Evolutionary conservation across 371 early-diverging fungal genomes (phyloP), one percentile per base, ranked within the genome.

Genomic region (Dinochytrium kinnereticum): DNA sequence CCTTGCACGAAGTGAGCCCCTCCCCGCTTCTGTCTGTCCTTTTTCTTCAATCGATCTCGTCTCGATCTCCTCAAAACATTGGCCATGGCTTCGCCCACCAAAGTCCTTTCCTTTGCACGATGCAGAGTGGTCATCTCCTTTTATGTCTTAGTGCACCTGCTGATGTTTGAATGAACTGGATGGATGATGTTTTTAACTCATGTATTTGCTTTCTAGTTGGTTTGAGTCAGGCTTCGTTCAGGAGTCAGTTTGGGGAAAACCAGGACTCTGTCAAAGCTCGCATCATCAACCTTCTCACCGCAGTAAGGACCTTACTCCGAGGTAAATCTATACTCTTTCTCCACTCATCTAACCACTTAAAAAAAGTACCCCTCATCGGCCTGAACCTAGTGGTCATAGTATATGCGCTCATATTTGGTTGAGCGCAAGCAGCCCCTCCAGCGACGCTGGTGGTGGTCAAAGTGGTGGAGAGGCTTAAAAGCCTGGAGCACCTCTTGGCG

Each of bases 231-330:
- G 28, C 64, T 28, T 82, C 78, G 85, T 91, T 81, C 76, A 86
- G 72, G 87, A 91, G 72, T 80, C 44, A 92, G 68, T 91, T 90
- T 76, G 92, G 91, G 36, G 86, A 83, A 17, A 86, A 84, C 69
- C 31, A 61, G 53, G 89, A 90, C 65, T 88, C 92, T n/a, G 80
- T 96, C 51, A 95, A 94, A 77, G 84, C 86, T 59, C 92, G 93
- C 75, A 80, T 96, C 49, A 87, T 97, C 79, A 92, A 92, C 78
- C 86, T 96, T 50, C 94, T 97, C 76, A 91, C 94, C 0, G 96
- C 98, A 0, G 92, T 95, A 37, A 86, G 96, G 81, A 97, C 96
- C 49, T 81, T 97, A 53, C 88, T 96, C 87, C 82, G 96, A 87
- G 91, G 96, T 96, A 90, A 76, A 88, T 86, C 19, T 10, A 21